Evolutionary conservation across 805 yeast species (phyloP).

Genomic region (Henningerozyma blattae): DNA sequence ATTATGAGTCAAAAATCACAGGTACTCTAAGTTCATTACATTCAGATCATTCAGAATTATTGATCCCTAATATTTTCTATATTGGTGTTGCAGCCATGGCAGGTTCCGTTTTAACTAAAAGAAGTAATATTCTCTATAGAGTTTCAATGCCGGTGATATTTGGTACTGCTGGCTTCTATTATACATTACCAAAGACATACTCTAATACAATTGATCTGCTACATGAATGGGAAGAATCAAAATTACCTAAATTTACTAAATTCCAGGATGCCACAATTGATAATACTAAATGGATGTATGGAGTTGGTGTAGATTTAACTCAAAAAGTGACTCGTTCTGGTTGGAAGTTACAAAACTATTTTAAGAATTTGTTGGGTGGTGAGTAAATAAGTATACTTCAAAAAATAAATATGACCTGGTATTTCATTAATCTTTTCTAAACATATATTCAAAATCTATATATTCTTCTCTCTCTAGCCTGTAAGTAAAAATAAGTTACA

Average conservation of each 20-base stretch:
- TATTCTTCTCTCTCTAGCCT: no score
- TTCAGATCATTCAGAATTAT: conserved; percentile 38
- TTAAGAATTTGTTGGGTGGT: background rate
- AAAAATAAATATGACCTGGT: no score
- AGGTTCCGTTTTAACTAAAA: conserved; percentile 49
- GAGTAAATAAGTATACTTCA: no score
- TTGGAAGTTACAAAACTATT: background rate
- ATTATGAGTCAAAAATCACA: conserved; percentile 41
- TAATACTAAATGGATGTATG: background rate
- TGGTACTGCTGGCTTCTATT: conserved; percentile 40
- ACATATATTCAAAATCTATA: no score
- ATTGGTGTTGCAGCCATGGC: conserved; percentile 43
- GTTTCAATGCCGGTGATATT: conserved; percentile 37
- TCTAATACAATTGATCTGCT: conserved; percentile 33
- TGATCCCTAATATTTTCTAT: conserved; percentile 46
- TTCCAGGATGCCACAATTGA: conserved; percentile 11
- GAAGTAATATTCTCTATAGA: conserved; percentile 35
- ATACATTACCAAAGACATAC: conserved; percentile 49
- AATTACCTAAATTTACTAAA: conserved; percentile 15
- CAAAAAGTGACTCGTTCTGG: background rate
- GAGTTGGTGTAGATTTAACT: background rate
- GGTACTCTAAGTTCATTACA: conserved; percentile 41
- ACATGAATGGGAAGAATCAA: conserved; percentile 36
- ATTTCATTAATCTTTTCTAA: no score
- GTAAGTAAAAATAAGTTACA: no score